Conservation (phyloP, 768 basidiomycete species). For the Mycena kentingensis region DNA sequence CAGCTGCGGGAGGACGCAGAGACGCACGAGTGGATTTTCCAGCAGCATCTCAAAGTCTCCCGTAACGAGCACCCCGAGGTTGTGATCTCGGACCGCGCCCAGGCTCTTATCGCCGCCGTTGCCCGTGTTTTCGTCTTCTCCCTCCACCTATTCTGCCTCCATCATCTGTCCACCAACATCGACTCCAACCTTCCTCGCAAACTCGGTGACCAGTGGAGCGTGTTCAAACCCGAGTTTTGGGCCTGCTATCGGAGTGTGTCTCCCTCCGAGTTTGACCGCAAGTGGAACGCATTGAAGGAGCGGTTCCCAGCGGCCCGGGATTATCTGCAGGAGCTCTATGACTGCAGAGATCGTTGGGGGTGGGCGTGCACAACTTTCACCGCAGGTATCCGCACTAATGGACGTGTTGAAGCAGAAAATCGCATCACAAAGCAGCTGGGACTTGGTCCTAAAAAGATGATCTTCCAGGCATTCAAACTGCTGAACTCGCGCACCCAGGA, state of each 20-base stretch:
- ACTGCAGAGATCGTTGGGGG: slow-evolving; percentile 35
- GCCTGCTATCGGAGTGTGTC: slow-evolving; percentile 31
- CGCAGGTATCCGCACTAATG: slow-evolving; percentile 36
- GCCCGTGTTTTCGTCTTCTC: slow-evolving; percentile 22
- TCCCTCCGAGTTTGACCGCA: slow-evolving; percentile 31
- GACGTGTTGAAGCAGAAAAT: slow-evolving; percentile 34
- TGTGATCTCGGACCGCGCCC: slow-evolving; percentile 28
- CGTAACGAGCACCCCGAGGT: slow-evolving; percentile 24
- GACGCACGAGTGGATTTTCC: slow-evolving; percentile 27
- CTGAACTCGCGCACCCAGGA: slow-evolving; percentile 28
- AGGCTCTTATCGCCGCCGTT: slow-evolving; percentile 24
- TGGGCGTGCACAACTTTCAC: slow-evolving; percentile 38
- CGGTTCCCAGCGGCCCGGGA: slow-evolving; percentile 18
- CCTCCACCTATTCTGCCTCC: slow-evolving; percentile 32
- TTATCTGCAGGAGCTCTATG: slow-evolving; percentile 34
- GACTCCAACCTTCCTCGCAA: slow-evolving; percentile 24
- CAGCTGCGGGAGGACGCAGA: slow-evolving; percentile 27
- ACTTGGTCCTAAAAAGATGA: slow-evolving; percentile 26
- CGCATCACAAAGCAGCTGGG: slow-evolving; percentile 29
- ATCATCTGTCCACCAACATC: slow-evolving; percentile 35
- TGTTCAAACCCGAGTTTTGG: slow-evolving; percentile 35
- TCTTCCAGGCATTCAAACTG: slow-evolving; percentile 26
- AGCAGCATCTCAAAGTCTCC: slow-evolving; percentile 24
- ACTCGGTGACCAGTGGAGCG: slow-evolving; percentile 24
- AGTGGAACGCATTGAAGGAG: slow-evolving; percentile 21